Evolutionary conservation across 1,139 yeast species (phyloP), one percentile per base, ranked within the genome.

Genomic region (Casaregolazyma lundiana): DNA sequence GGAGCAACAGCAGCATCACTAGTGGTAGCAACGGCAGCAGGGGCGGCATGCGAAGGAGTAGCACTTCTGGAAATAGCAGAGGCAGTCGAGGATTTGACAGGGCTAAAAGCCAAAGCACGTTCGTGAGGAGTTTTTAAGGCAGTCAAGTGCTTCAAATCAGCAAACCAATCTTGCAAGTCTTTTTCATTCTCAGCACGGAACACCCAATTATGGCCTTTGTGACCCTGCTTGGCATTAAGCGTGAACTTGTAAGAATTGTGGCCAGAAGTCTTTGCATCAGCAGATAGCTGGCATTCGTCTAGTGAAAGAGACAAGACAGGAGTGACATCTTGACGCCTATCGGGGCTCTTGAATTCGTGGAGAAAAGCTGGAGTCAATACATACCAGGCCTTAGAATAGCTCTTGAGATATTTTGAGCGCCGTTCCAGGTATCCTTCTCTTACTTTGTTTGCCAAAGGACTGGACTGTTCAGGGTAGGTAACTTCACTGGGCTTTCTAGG

Each of bases 171-270:
- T 60, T 84, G 79, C 90, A 89, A 84, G 42, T 76, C 70, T 41
- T 80, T 83, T 59, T 84, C 84, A 40, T 84, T 77, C 60, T 85
- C 90, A 19, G 95, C 83, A 58, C 96, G 76, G 69, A 92, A 90
- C 8, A 89, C 95, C 88, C 94, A 89, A 60, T 88, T 89, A 67
- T 90, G 97, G 44, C 88, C 86, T 60, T 88, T 76, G 55, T 84
- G 64, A 35, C 76, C 60, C 55, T 84, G 81, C 56, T 82, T 85
- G 19, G 94, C 84, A 52, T 77, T 77, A 51, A 92, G 72, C 17
- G 88, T 85, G 67, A 92, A 92, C 66, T 88, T 89, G 68, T 82
- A 85, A 36, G 79, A 78, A 34, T 75, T 63, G 49, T 71, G 72
- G 7, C 83, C 79, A 51, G 83, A 86, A 56, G 80, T 79, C 64